Base-by-base conservation (phyloP, 495 filamentous ascomycete genomes). In the Penicillium flavigenum region DNA sequence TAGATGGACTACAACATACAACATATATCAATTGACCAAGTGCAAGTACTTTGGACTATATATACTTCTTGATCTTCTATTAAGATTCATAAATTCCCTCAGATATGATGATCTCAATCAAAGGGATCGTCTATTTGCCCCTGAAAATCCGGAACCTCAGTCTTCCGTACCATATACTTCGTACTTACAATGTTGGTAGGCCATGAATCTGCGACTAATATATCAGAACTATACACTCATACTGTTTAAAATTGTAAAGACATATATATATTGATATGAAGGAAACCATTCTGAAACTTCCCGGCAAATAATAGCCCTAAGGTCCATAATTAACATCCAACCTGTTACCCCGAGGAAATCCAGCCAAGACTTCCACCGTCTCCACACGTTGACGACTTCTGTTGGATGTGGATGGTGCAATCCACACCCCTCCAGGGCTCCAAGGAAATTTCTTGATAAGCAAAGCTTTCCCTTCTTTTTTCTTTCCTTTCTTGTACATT, bases 331-430 rank as follows among this genome's bases (percentile, higher is more conserved):
- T 16, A 38, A 6, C 14, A 38, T 20, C n/a, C 6, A 34, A 17
- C 12, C 5, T 14, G 38, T 31, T 38, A n/a, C 32, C 32, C 32
- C 34, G 19, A 31, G 16, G 36, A 17, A 32, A 52, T 20, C 20
- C 31, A 48, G 62, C 66, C 64, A 67, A 64, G 64, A 60, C 59
- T 59, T 22, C 50, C 45, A 50, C 31, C 2, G 20, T 47, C 62
- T 58, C 67, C 67, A 69, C 67, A 38, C 38, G 59, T 67, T 69
- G 67, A 69, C 67, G 67, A 69, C 60, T 49, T 53, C 24, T 51
- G 19, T 41, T 12, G 20, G 45, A 27, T 27, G 46, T 38, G 24
- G 47, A 34, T 22, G 39, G 26, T 45, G 44, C 38, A 43, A 42
- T 42, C 7, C 36, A 32, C 50, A 32, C 53, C 45, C 20, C 20